phyloP scores from a whole-genome alignment of 164 flowering plant species.

The Echeveria elegans region DNA sequence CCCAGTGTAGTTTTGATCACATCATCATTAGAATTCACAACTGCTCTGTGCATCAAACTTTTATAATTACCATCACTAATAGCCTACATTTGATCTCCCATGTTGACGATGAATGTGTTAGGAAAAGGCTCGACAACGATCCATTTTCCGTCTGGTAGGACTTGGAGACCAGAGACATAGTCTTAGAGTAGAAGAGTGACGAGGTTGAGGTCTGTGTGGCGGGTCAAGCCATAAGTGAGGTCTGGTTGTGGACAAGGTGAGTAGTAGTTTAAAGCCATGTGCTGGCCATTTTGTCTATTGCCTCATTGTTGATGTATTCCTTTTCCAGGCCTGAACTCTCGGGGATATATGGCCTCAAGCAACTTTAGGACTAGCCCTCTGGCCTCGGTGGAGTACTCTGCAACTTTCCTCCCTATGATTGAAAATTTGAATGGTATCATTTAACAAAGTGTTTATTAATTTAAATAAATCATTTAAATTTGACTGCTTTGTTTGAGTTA shows the following conservation, averaged over 20 bases:
- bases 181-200: constrained; percentile 60
- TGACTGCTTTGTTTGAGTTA: too few relatives aligned
- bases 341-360: constrained; percentile 46
- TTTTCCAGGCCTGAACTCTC: constrained; percentile 52
- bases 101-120: constrained; percentile 55
- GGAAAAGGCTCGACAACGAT: constrained; percentile 51
- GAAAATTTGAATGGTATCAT: too few relatives aligned
- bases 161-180: constrained; percentile 51
- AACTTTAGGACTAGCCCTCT: constrained; percentile 35
- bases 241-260: constrained; percentile 75
- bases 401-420: constrained; percentile 31
- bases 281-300: constrained; percentile 42
- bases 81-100: constrained; percentile 73
- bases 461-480: too few relatives aligned
- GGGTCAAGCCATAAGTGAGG: constrained; percentile 57
- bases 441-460: too few relatives aligned
- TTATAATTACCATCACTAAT: constrained; percentile 55
- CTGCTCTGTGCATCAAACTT: constrained; percentile 54
- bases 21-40: constrained; percentile 48
- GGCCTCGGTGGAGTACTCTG: constrained; percentile 29
- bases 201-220: constrained; percentile 52
- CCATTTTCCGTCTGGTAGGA: constrained; percentile 44
- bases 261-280: constrained; percentile 68
- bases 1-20: constrained; percentile 31
- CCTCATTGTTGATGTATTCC: constrained; percentile 25